Evolutionary conservation across 805 yeast species (phyloP), one percentile per base, ranked within the genome.

Genomic region (Wickerhamomyces chambardii): DNA sequence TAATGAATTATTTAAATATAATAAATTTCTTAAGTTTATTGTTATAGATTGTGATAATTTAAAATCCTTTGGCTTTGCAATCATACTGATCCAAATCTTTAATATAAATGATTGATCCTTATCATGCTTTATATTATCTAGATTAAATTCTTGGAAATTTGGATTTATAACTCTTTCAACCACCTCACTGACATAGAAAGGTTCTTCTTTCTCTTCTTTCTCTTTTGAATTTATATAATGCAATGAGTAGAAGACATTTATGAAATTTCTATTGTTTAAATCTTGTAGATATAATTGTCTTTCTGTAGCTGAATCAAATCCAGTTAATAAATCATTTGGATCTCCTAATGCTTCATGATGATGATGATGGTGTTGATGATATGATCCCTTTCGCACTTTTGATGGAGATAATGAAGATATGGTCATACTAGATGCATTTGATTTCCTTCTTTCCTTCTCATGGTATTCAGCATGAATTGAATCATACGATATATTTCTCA

Each of bases 151-250:
- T 21, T 50, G 53, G 39, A 57, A 57, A 15, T 44, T 46, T 8
- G 56, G 54, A 39, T 55, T 50, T 17, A 55, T 39, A 10, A 58
- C 48, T 6, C 50, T 33, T 3, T 46, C 34, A 16, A 45, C 46
- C 1, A 55, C 42, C 34, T 65, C 59, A 36, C 68, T 63, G 3
- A 66, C 51, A 34, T 58, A 60, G 32, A 63, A 56, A 6, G 61
- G 50, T 11, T 14, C 7, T 3, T 29, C 47, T 15, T 31, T 27
- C 3, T 44, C 50, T 11, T 14, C 7, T 3, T 29, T 47, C 15
- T 31, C 28, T 3, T 44, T 32, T 11, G 27, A 6, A 8, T 11
- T 24, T 11, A 11, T 24, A 14, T 50, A 45, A 34, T 59, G 64
- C 8, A 66, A 22, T 0, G 68, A 58, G 30, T 54, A 57, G 39